Evolutionary conservation across 2,329 filamentous ascomycete species (phyloP), one percentile per base, ranked within the genome.

Genomic region (Penicillium decumbens): DNA sequence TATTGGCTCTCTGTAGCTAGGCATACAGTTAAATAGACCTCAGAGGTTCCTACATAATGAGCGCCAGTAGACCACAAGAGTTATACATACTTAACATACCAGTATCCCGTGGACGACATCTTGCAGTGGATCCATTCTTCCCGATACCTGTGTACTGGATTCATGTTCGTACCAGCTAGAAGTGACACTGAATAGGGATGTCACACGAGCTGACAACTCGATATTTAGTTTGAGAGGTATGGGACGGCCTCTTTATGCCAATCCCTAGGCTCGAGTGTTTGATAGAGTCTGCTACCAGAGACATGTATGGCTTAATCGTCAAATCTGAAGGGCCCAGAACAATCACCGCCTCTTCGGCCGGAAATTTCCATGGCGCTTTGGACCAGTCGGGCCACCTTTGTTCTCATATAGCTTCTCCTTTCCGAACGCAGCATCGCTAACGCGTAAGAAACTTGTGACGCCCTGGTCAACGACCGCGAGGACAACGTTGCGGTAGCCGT

Each of bases 381-480:
- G 56, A 0, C 66, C 65, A n/a, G 54, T 55, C 9, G 59, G 53
- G 15, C 51, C 47, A 40, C 59, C 59, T 41, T 62, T 63, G 24
- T 64, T 57, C 63, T 84, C 81, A 61, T 83, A 89, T 32, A 95
- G 63, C 67, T 73, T 82, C 69, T 95, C 89, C 54, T 82, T 80
- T 0, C 78, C 85, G 70, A 96, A 96, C 0, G 84, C 85, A 9
- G 83, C 84, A 73, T 97, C 90, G 1, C 81, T 83, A 50, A 96
- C 78, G 23, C 88, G 77, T 62, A 96, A 76, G 66, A 92, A 97
- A 67, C 92, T 97, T 40, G 91, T 86, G 20, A 97, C 79, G 0
- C 93, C 93, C 55, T 89, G 81, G 66, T 97, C 93, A 29, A 96
- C 90, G 2, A 97, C 81, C 0, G 91, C 93, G 23, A 98, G 68